Evolutionary conservation across 2,329 filamentous ascomycete genomes (phyloP).

Genomic region (Bimuria novae-zelandiae): DNA sequence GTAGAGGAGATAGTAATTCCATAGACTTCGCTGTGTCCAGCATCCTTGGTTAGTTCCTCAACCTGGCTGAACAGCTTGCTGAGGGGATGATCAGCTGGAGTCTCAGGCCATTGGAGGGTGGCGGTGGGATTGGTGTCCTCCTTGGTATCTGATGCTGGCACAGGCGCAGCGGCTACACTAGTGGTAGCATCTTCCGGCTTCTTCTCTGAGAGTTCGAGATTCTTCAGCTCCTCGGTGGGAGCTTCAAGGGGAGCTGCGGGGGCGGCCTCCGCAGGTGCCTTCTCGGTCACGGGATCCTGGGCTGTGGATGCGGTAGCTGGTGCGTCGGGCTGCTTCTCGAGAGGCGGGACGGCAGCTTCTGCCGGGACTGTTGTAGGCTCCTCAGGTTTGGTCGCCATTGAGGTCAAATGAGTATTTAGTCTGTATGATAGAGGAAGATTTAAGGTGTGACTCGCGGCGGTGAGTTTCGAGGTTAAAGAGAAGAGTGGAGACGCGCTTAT

Average conservation of each 20-base stretch:
- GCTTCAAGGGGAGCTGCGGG: slow-evolving; percentile 21
- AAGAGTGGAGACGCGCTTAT: background rate
- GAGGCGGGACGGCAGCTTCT: slow-evolving; percentile 4
- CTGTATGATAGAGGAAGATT: too few species aligned
- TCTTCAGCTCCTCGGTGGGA: slow-evolving; percentile 23
- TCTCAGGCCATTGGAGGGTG: slow-evolving; percentile 41
- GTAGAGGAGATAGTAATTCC: slow-evolving; percentile 67
- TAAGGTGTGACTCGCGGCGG: too few species aligned
- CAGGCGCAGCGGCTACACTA: slow-evolving; percentile 11
- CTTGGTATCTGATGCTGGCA: background rate
- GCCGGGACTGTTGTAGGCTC: background rate
- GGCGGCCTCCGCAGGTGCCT: slow-evolving; percentile 18
- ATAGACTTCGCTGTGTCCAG: slow-evolving; percentile 80
- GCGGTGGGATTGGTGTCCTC: slow-evolving; percentile 15
- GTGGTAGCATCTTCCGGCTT: slow-evolving; percentile 18
- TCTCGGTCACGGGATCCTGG: slow-evolving; percentile 16
- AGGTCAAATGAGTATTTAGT: too few species aligned
- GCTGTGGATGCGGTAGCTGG: background rate
- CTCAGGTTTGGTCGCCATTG: slow-evolving; percentile 12
- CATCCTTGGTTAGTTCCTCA: slow-evolving; percentile 59
- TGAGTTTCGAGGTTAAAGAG: background rate
- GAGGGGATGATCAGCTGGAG: slow-evolving; percentile 50
- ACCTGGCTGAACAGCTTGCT: slow-evolving; percentile 63
- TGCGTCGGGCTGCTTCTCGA: slow-evolving; percentile 15
- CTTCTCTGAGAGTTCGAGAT: slow-evolving; percentile 14